These are phyloP conservation scores for Zostera marina DNA, from an alignment of 116 monocot species.

Conservation along the genomic window DNA sequence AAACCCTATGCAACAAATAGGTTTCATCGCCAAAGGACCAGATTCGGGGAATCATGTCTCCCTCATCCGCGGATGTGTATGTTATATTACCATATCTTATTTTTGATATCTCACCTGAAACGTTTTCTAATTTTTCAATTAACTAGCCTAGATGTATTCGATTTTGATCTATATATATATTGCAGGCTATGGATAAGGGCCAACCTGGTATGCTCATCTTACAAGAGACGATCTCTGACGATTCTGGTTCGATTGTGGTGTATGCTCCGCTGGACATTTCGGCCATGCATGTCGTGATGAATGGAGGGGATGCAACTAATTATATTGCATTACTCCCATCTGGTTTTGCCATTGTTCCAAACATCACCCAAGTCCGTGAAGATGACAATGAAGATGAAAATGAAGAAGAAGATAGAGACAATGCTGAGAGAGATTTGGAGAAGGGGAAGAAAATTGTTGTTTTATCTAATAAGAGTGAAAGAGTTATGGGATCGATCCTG, in stretches of 20 bases:
- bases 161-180: too few relatives aligned
- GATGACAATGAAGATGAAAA: too few relatives aligned
- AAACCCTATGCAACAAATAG: slow-evolving; percentile 93
- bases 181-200: slow-evolving; percentile 32
- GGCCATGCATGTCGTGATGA: slow-evolving; percentile 78
- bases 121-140: too few relatives aligned
- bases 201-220: slow-evolving; percentile 88
- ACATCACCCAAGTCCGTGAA: slow-evolving; percentile 4
- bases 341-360: slow-evolving; percentile 71
- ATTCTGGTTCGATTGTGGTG: slow-evolving; percentile 68
- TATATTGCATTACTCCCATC: slow-evolving; percentile 71
- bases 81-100: too few relatives aligned
- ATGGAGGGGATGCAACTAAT: slow-evolving; percentile 74
- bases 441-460: too few relatives aligned
- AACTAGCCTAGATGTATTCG: too few relatives aligned
- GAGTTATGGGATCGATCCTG: slow-evolving; percentile 38
- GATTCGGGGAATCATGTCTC: slow-evolving; percentile 80
- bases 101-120: too few relatives aligned
- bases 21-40: slow-evolving; percentile 83
- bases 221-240: slow-evolving; percentile 83
- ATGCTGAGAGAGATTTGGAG: too few relatives aligned
- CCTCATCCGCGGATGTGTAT: slow-evolving; percentile 66
- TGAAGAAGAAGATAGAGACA: too few relatives aligned
- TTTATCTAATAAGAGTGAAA: too few relatives aligned
- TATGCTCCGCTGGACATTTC: slow-evolving; percentile 76